Conservation (phyloP, 768 basidiomycete genomes). For the Pleurotus citrinopileatus region DNA sequence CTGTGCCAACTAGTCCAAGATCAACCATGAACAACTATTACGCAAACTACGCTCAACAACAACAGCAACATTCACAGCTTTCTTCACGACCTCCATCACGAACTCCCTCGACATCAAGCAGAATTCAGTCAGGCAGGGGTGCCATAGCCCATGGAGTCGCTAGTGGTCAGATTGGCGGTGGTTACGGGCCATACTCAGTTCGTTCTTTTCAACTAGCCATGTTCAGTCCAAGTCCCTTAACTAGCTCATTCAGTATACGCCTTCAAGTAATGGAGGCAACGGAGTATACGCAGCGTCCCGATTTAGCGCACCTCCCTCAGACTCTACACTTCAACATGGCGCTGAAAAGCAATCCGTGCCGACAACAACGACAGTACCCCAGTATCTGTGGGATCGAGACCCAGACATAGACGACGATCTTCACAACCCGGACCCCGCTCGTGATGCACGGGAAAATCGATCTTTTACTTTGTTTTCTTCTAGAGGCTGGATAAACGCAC, state of each 20-base stretch:
- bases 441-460: slow-evolving; percentile 56
- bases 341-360: slow-evolving; percentile 25
- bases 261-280: slow-evolving; percentile 39
- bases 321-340: slow-evolving; percentile 26
- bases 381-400: slow-evolving; percentile 76
- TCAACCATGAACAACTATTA: slow-evolving; percentile 22
- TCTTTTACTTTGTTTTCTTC: slow-evolving; percentile 73
- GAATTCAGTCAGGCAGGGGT: slow-evolving; percentile 37
- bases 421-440: slow-evolving; percentile 83
- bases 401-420: slow-evolving; percentile 88
- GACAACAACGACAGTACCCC: slow-evolving; percentile 59
- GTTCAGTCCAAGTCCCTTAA: slow-evolving; percentile 14
- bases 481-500: slow-evolving; percentile 82
- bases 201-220: slow-evolving; percentile 23
- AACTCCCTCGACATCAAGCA: slow-evolving; percentile 22
- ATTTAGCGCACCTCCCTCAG: slow-evolving; percentile 53
- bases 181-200: slow-evolving; percentile 88
- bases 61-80: not conserved
- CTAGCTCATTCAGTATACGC: slow-evolving; percentile 49
- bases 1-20: slow-evolving; percentile 63
- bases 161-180: slow-evolving; percentile 71
- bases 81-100: slow-evolving; percentile 19
- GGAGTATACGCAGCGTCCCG: slow-evolving; percentile 47
- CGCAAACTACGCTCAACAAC: slow-evolving; percentile 25
- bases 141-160: slow-evolving; percentile 79